Base-by-base conservation (phyloP, 2,329 filamentous ascomycete species). In the Fusarium palustre region DNA sequence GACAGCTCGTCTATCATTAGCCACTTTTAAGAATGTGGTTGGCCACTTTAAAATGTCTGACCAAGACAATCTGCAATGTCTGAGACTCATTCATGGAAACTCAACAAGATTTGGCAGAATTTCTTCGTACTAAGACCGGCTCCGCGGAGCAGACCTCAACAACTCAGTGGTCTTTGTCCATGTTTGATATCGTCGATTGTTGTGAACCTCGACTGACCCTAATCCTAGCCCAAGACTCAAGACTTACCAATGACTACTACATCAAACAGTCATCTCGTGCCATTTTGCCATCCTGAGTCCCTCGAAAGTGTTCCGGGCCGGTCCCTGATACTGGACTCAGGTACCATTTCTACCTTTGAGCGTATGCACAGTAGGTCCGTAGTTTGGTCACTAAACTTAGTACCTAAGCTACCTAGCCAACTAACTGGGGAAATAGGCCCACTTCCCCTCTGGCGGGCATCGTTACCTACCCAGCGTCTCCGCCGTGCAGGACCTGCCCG, bases 131-230 rank as follows among this genome's bases (percentile, higher is more conserved):
- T 16, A 25, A 11, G 6, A 18, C 12, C 24, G 30, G 25, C 39
- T 20, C 9, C 18, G 7, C 11, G 9, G 24, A 31, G 41, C 3
- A 25, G 31, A 22, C 31, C 10, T 30, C 22, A 33, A 30, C 54
- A 56, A 54, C 57, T 52, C 55, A 55, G 62, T 59, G 38, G 48
- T 69, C 33, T 38, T 70, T 55, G 55, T 72, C 65, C 60, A 67
- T 55, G 38, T 63, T 73, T 68, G 62, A 70, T 58, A 59, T 53
- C 60, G 53, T 41, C 54, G 60, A 55, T 61, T 43, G 39, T 36
- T 55, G 54, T 64, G 64, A 61, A 70, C 72, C 66, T 74, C 59
- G 50, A 73, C 68, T 74, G 60, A 74, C 68, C 71, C 70, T 74
- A 56, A 64, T 46, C 57, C 64, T 60, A 50, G 24, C 24, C 39